Evolutionary conservation across 441 rosid species (phyloP).

Genomic region (Codiaeum variegatum): DNA sequence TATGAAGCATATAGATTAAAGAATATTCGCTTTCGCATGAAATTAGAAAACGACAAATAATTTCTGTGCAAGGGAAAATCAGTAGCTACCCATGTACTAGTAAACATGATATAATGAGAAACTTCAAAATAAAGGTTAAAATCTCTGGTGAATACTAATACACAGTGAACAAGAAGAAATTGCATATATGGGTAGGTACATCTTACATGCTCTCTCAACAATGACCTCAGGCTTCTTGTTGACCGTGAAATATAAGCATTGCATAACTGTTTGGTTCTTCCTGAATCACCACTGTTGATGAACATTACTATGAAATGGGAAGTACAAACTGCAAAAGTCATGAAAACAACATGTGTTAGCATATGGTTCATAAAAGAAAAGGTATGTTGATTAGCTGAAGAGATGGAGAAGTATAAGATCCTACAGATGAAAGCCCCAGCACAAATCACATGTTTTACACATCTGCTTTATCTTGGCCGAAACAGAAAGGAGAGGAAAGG

Average conservation of each 20-base stretch:
- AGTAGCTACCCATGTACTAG: neutral
- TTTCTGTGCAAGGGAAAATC: too few species aligned
- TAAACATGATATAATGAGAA: neutral
- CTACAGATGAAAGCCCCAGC: neutral
- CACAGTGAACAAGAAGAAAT: neutral
- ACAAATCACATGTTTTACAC: neutral
- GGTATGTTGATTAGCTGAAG: neutral
- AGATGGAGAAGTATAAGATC: neutral
- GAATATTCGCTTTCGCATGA: neutral
- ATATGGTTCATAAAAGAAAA: neutral
- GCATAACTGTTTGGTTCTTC: constrained; percentile 45
- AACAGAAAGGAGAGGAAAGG: neutral
- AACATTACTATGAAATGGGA: constrained; percentile 91
- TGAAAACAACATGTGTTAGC: constrained; percentile 25
- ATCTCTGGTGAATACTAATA: neutral
- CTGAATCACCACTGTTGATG: constrained; percentile 43
- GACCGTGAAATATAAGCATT: constrained; percentile 85
- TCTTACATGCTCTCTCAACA: constrained; percentile 83
- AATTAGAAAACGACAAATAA: neutral
- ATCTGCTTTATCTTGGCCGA: neutral
- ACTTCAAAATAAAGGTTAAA: neutral
- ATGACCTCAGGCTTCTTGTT: constrained; percentile 79
- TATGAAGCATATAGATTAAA: neutral
- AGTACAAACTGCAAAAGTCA: constrained; percentile 59
- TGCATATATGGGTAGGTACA: constrained; percentile 8